phyloP scores from a whole-genome alignment of 345 rosid species.

The Eucalyptus globulus region DNA sequence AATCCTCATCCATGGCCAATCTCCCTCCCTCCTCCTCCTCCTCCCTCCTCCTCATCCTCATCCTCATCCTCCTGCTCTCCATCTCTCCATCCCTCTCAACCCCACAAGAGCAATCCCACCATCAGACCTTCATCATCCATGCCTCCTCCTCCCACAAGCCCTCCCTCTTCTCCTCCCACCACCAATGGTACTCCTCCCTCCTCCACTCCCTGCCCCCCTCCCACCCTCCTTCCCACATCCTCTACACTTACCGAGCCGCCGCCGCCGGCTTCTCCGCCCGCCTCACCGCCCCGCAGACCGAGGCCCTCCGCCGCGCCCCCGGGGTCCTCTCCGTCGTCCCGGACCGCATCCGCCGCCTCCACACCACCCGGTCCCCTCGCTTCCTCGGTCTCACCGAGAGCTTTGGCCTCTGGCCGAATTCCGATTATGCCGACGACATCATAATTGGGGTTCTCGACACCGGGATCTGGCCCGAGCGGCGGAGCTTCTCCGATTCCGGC shows the following conservation, averaged over 20 bases:
- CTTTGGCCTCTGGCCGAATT: conserved; percentile 60
- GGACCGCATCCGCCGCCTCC: conserved; percentile 58
- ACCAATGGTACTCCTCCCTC: conserved; percentile 59
- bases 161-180: conserved; percentile 39
- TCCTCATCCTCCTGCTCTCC: background rate
- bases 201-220: conserved; percentile 50
- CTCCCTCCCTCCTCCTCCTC: background rate
- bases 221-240: conserved; percentile 33
- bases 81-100: background rate
- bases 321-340: conserved; percentile 57
- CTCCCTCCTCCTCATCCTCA: background rate
- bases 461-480: conserved; percentile 79
- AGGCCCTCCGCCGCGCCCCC: conserved; percentile 19
- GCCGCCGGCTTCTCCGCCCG: conserved; percentile 71
- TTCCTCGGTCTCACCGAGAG: conserved; percentile 59
- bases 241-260: conserved; percentile 60
- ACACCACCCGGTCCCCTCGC: conserved; percentile 70
- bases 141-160: conserved; percentile 57
- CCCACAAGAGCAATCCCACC: background rate
- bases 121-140: conserved; percentile 49
- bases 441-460: conserved; percentile 81
- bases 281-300: conserved; percentile 40
- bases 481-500: conserved; percentile 44
- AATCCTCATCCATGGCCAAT: background rate
- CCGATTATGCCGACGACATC: conserved; percentile 54